Conservation (phyloP, 208 protist species). For the Leishmania gerbilli region DNA sequence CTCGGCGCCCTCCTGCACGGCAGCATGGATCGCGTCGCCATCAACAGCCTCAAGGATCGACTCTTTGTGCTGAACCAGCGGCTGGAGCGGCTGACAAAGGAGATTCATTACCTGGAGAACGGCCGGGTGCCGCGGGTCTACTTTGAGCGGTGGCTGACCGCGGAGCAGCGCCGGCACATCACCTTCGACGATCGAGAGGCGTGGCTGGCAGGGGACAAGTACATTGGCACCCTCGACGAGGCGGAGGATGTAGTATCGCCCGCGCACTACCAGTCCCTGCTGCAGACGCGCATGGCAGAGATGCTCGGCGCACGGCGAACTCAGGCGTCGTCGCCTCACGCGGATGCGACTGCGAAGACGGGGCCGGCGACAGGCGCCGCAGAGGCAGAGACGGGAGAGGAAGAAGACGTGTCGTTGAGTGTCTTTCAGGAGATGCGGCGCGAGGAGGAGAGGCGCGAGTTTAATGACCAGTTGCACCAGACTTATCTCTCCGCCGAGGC, state of each 20-base stretch:
- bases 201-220: constrained; percentile 76
- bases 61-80: constrained; percentile 75
- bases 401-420: constrained; percentile 76
- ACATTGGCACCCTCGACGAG: constrained; percentile 39
- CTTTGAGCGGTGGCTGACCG: constrained; percentile 89
- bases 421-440: constrained; percentile 91
- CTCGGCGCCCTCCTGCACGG: constrained; percentile 62
- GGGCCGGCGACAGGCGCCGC: neutral
- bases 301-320: constrained; percentile 23
- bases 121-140: constrained; percentile 77
- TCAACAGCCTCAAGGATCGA: constrained; percentile 83
- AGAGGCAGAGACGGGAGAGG: constrained; percentile 15
- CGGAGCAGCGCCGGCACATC: constrained; percentile 73
- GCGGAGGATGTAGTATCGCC: constrained; percentile 12
- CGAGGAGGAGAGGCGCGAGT: constrained; percentile 74
- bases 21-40: constrained; percentile 54
- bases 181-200: constrained; percentile 82
- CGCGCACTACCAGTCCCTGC: constrained; percentile 45
- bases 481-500: constrained; percentile 80
- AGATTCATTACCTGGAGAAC: constrained; percentile 84
- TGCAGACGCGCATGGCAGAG: constrained; percentile 46
- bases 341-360: neutral
- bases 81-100: constrained; percentile 76
- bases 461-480: constrained; percentile 71
- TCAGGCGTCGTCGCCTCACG: neutral